Base-by-base conservation (phyloP, 805 yeast species). In the Spencermartinsiella europaea region DNA sequence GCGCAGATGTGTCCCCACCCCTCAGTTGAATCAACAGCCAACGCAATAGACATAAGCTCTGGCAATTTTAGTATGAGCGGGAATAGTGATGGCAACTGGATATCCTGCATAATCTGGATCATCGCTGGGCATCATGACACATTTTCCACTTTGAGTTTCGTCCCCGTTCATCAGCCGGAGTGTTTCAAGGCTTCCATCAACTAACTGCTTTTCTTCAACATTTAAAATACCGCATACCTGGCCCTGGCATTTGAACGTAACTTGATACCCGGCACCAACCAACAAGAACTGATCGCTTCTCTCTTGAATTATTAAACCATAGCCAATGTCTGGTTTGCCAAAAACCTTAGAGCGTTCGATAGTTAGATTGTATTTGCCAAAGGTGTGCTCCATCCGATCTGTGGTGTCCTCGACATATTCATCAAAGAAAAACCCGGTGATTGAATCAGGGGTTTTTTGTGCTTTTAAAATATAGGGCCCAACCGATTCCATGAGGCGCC, bases 131-230 rank as follows among this genome's bases (percentile, higher is more conserved):
- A 48, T 48, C 20, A 31, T 34, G 16, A 45, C 22, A 21, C 28
- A 39, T 10, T 17, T 19, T 12, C 51, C 51, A 16, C 45, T 22
- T 36, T 38, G 44, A n/a, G 56, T 47, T 38, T 52, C 56, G 35
- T 52, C 56, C 2, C 56, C 56, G 28, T 52, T 52, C 19, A 52
- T 38, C 21, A 22, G 22, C 12, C 56, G 48, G 16, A 48, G 22
- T 7, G 48, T 45, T 16, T 20, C 34, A 17, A 45, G 41, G n/a
- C 42, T 31, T n/a, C 52, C 53, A n/a, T 21, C 41, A 17, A 49
- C 34, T n/a, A n/a, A n/a, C 12, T 27, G 15, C 22, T 31, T 34
- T 36, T 46, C 53, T 21, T 38, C 28, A 28, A 46, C 33, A 3
- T 40, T 38, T 33, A 46, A 17, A 5, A 45, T 21, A 27, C 53